Conservation (phyloP, 2,329 filamentous ascomycete genomes). For the Cladorrhinum sp. region DNA sequence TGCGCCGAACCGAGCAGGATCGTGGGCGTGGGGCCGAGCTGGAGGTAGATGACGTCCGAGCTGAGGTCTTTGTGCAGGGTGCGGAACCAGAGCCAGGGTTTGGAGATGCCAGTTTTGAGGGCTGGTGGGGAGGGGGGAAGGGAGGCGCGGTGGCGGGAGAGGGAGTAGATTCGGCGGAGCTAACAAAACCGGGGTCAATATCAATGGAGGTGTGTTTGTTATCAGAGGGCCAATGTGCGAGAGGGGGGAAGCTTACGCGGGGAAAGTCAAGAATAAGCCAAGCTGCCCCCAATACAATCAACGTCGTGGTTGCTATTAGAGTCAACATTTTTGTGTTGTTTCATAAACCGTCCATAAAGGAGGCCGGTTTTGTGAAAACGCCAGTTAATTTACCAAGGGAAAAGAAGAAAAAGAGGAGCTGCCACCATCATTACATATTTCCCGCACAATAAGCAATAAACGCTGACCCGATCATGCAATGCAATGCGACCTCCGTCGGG, state of each 20-base stretch:
- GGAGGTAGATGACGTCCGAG: constrained; percentile 41
- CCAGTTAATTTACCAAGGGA: background rate
- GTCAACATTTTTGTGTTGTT: background rate
- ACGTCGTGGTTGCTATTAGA: background rate
- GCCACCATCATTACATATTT: background rate
- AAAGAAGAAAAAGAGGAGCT: background rate
- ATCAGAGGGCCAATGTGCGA: background rate
- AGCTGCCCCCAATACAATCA: background rate
- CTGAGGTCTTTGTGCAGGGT: constrained; percentile 38
- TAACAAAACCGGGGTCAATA: constrained; percentile 21
- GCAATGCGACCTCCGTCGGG: background rate
- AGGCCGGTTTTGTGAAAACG: no score
- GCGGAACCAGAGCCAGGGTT: constrained; percentile 44
- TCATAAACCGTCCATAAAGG: background rate
- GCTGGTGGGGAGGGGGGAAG: constrained; percentile 39
- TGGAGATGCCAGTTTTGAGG: constrained; percentile 37
- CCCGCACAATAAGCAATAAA: background rate
- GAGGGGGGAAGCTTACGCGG: background rate
- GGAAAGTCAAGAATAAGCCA: background rate
- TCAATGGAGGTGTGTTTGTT: background rate
- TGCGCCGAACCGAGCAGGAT: constrained; percentile 42
- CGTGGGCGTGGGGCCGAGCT: constrained; percentile 41
- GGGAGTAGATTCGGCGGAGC: constrained; percentile 38
- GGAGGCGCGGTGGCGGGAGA: constrained; percentile 37
- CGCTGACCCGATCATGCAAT: background rate